phyloP scores from a whole-genome alignment of 768 basidiomycete species.

The Auriscalpium microsporum region DNA sequence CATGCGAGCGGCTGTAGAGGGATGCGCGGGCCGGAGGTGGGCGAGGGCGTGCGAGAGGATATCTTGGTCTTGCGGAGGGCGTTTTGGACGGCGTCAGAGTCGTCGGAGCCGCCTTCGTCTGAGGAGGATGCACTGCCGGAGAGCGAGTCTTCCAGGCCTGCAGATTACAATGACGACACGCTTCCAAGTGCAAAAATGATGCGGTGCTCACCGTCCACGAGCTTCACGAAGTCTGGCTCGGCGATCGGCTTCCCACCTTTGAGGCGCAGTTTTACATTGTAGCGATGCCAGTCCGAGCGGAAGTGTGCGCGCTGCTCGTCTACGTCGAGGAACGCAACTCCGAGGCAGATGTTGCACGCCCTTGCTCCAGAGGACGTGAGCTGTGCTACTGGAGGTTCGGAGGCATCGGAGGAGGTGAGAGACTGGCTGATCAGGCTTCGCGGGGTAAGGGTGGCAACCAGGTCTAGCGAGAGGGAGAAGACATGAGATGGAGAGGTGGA shows the following conservation, averaged over 20 bases:
- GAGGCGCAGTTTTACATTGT: constrained; percentile 84
- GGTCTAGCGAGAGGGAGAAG: constrained; percentile 61
- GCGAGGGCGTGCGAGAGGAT: constrained; percentile 37
- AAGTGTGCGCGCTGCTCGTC: constrained; percentile 83
- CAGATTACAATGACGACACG: not conserved
- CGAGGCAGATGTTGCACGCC: constrained; percentile 67
- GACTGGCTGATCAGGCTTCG: constrained; percentile 47
- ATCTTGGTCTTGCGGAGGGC: constrained; percentile 57
- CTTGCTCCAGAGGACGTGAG: constrained; percentile 32
- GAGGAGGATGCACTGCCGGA: constrained; percentile 84
- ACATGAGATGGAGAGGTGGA: constrained; percentile 42
- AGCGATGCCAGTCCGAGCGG: constrained; percentile 95
- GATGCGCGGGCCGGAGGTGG: constrained; percentile 31
- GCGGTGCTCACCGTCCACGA: constrained; percentile 67
- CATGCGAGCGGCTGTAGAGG: constrained; percentile 71
- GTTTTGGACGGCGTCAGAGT: constrained; percentile 57
- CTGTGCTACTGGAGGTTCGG: constrained; percentile 21
- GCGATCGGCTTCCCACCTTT: constrained; percentile 53
- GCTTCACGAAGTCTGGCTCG: constrained; percentile 62
- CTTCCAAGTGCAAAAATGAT: not conserved
- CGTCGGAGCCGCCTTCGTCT: constrained; percentile 43
- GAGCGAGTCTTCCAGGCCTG: constrained; percentile 78
- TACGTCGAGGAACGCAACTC: constrained; percentile 59
- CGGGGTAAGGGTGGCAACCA: constrained; percentile 63
- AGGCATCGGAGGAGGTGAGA: constrained; percentile 24